Evolutionary conservation across 1,139 yeast genomes (phyloP).

Genomic region (Geotrichum phurueaensis): DNA sequence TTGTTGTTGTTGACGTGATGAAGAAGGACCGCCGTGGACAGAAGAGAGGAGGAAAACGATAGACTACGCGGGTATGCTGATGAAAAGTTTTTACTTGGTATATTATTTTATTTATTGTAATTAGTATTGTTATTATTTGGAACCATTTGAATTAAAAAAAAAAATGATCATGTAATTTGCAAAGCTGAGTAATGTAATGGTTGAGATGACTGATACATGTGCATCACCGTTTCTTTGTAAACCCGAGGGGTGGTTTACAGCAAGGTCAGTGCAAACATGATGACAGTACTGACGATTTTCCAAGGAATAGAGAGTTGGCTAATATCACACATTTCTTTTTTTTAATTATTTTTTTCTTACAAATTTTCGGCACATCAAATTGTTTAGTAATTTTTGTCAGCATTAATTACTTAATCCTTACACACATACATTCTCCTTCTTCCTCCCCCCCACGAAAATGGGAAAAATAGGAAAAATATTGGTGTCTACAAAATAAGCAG

Average conservation of each 20-base stretch:
- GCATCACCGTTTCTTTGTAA: too few species aligned
- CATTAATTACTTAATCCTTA: not conserved
- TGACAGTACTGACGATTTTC: not conserved
- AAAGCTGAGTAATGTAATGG: not conserved
- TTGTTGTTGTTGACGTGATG: conserved; percentile 17
- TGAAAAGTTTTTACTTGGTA: not conserved
- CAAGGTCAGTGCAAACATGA: not conserved
- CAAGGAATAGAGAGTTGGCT: not conserved
- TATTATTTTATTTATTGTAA: not conserved
- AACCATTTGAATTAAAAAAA: too few species aligned
- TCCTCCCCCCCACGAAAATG: not conserved
- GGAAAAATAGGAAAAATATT: not conserved
- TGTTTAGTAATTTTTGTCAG: not conserved
- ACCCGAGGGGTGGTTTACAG: too few species aligned
- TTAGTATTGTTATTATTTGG: not conserved
- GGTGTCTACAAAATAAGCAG: too few species aligned
- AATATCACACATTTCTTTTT: too few species aligned
- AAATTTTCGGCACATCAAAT: not conserved
- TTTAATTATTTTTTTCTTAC: not conserved
- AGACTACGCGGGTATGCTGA: not conserved
- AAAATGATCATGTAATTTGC: not conserved
- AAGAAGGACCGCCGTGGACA: conserved; percentile 6
- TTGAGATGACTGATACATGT: too few species aligned
- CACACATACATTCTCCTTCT: too few species aligned
- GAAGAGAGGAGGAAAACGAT: not conserved